Conservation (phyloP, 257 asterid species). For the Solanum medicagineum region DNA sequence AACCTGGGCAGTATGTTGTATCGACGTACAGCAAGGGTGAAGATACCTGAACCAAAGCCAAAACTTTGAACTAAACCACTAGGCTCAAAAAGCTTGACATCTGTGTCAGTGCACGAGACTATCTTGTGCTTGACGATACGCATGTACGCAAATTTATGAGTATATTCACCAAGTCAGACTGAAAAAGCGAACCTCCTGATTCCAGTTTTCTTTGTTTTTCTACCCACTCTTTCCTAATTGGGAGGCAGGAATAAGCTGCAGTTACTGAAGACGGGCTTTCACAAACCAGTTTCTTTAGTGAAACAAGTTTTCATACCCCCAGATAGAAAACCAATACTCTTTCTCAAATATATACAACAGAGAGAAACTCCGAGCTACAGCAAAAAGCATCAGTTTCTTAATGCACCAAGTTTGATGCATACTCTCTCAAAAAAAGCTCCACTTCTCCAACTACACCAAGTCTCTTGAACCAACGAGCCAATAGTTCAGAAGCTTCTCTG, state of each 20-base stretch:
- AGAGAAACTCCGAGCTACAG: neutral
- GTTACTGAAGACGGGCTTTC: neutral
- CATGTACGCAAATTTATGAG: neutral
- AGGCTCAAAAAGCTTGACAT: neutral
- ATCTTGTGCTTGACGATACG: neutral
- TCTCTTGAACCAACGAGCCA: constrained; percentile 58
- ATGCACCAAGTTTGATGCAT: neutral
- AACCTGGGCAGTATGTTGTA: neutral
- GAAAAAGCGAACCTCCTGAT: neutral
- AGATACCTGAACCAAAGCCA: neutral
- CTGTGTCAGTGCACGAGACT: neutral
- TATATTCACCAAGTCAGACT: neutral
- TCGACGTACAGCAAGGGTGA: neutral
- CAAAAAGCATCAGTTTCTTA: neutral
- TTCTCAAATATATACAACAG: neutral
- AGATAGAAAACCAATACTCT: neutral
- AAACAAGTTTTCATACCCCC: neutral
- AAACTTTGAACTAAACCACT: neutral
- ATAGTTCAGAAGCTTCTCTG: constrained; percentile 52
- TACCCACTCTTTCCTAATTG: neutral
- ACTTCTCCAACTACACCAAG: constrained; percentile 75
- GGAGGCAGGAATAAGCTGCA: neutral
- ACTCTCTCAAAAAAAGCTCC: constrained; percentile 56
- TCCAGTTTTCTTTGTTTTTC: neutral
- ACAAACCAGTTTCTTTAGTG: neutral